Percentiles rank a stretch among this genome's conserved stretches.
These are phyloP conservation scores for Croton setiger DNA, from an alignment of 441 rosid species.

Conservation along the genomic window DNA sequence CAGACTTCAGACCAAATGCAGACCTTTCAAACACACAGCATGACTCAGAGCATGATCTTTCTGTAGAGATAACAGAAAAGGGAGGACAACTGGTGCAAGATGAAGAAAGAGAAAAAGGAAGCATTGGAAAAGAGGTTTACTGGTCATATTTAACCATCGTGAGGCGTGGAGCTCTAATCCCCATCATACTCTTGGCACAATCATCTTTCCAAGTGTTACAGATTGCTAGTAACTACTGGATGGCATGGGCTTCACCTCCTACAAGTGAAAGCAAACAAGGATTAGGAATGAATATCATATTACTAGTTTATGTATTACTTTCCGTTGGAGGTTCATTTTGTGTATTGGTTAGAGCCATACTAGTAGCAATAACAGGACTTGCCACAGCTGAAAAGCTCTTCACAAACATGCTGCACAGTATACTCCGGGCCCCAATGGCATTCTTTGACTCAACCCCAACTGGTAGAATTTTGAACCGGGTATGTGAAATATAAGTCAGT, in stretches of 20 bases:
- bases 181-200: conserved; percentile 84
- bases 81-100: conserved; percentile 88
- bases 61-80: conserved; percentile 53
- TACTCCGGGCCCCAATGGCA: conserved; percentile 87
- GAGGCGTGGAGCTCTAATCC: conserved; percentile 78
- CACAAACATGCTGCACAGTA: conserved; percentile 71
- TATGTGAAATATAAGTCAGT: conserved; percentile 27
- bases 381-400: conserved; percentile 80
- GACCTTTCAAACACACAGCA: conserved; percentile 37
- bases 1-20: conserved; percentile 37
- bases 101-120: conserved; percentile 93
- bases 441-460: conserved; percentile 97
- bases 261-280: conserved; percentile 50
- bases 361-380: conserved; percentile 70
- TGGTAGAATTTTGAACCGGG: conserved; percentile 96
- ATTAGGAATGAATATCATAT: conserved; percentile 50
- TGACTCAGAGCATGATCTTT: conserved; percentile 53
- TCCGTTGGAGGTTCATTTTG: conserved; percentile 73
- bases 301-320: conserved; percentile 69
- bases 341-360: conserved; percentile 66
- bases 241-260: conserved; percentile 93
- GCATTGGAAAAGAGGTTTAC: conserved; percentile 88
- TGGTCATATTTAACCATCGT: conserved; percentile 73
- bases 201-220: conserved; percentile 79
- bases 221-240: conserved; percentile 94